Percentiles rank a stretch among this genome's conserved stretches.
phyloP scores from a whole-genome alignment of 1,284 basidiomycete species.

The Amylostereum chailletii region DNA sequence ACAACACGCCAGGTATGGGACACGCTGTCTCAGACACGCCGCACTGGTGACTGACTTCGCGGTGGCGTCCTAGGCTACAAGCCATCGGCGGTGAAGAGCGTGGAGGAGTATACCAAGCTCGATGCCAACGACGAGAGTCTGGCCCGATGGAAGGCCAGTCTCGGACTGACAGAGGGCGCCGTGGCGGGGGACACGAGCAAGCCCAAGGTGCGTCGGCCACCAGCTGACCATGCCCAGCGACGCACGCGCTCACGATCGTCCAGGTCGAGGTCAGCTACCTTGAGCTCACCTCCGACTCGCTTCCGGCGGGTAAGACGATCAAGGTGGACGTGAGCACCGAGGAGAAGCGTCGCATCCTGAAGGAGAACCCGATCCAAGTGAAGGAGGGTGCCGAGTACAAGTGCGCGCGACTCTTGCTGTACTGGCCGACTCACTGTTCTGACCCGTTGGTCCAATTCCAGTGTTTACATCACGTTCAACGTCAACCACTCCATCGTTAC shows the following conservation, averaged over 20 bases:
- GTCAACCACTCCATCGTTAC: conserved; percentile 84
- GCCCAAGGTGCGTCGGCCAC: conserved; percentile 47
- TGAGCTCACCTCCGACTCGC: conserved; percentile 60
- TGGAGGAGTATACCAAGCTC: conserved; percentile 67
- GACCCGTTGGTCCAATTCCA: conserved; percentile 20
- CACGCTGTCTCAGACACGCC: conserved; percentile 2
- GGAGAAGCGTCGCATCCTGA: conserved; percentile 38
- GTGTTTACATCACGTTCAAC: conserved; percentile 71
- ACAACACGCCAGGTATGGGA: conserved; percentile 51
- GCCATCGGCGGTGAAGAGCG: conserved; percentile 50
- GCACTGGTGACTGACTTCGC: conserved; percentile 1
- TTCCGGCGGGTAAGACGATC: conserved; percentile 57
- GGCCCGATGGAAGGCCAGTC: conserved; percentile 83
- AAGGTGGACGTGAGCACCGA: conserved; percentile 45
- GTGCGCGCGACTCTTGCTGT: conserved; percentile 27
- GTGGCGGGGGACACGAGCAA: conserved; percentile 28
- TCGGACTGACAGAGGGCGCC: conserved; percentile 63
- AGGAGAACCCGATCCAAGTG: conserved; percentile 68
- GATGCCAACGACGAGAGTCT: conserved; percentile 84
- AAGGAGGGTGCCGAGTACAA: conserved; percentile 84
- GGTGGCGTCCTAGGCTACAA: conserved; percentile 53
- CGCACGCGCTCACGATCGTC: conserved; percentile 2
- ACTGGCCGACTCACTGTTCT: conserved; percentile 1
- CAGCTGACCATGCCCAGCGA: not conserved
- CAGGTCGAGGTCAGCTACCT: conserved; percentile 64